Conservation (phyloP, 75 land plant species). For the Chamaecyparis obtusa region DNA sequence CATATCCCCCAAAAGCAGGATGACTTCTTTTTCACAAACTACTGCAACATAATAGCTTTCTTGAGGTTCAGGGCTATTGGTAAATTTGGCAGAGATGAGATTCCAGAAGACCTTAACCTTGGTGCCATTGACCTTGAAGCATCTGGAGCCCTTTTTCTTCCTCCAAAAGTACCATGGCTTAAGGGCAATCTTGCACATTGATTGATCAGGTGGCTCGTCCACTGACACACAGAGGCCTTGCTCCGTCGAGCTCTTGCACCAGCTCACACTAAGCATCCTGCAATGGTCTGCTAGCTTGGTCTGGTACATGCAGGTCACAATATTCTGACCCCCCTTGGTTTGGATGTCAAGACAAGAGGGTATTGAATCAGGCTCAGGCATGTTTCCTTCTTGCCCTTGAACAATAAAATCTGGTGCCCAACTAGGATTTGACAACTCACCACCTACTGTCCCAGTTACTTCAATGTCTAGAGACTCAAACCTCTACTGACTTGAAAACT, state of each 20-base stretch:
- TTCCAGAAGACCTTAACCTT: constrained; percentile 38
- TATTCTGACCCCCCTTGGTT: not conserved
- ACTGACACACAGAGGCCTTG: constrained; percentile 41
- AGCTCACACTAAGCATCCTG: constrained; percentile 28
- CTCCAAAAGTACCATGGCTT: constrained; percentile 51
- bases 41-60: constrained; percentile 55
- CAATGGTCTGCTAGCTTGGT: constrained; percentile 39
- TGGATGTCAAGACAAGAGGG: constrained; percentile 11
- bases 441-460: not conserved
- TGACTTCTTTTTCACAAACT: constrained; percentile 48
- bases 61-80: constrained; percentile 26
- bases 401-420: not conserved
- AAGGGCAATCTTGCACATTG: constrained; percentile 37
- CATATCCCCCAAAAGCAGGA: constrained; percentile 56
- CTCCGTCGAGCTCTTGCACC: constrained; percentile 42
- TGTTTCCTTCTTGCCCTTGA: not conserved
- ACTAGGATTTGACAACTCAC: not conserved
- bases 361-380: constrained; percentile 6
- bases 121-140: constrained; percentile 13
- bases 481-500: not conserved
- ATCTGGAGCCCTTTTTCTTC: constrained; percentile 14
- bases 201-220: constrained; percentile 21
- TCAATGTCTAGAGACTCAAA: not conserved
- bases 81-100: constrained; percentile 20
- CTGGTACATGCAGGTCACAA: constrained; percentile 37